These are phyloP conservation scores for Anthracocystis setariae DNA, from an alignment of 1,284 basidiomycete species.

Conservation along the genomic window DNA sequence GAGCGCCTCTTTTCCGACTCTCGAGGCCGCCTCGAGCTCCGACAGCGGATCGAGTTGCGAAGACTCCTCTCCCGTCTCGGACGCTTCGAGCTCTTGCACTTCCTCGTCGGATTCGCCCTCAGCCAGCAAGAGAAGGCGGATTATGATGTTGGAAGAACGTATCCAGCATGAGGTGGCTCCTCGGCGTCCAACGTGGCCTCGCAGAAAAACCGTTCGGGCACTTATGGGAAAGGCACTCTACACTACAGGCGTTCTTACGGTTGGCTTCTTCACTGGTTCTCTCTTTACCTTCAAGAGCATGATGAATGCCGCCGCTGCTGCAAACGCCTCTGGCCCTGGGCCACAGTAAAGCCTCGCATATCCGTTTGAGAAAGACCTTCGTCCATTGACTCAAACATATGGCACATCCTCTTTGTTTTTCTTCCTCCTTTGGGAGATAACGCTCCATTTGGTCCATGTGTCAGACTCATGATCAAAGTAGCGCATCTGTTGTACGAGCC, in stretches of 20 bases:
- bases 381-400: too few species aligned
- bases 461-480: too few species aligned
- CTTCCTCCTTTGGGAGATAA: too few species aligned
- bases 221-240: conserved; percentile 15
- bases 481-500: neutral
- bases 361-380: too few species aligned
- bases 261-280: conserved; percentile 34
- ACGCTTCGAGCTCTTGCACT: neutral
- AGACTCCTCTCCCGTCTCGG: neutral
- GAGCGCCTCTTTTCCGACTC: neutral
- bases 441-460: too few species aligned
- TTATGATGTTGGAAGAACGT: neutral
- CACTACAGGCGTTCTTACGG: conserved; percentile 24
- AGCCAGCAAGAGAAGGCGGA: conserved; percentile 15
- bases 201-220: conserved; percentile 1
- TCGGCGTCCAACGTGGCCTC: neutral
- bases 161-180: neutral
- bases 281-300: conserved; percentile 45
- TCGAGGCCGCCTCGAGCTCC: neutral
- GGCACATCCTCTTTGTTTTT: too few species aligned
- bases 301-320: conserved; percentile 38
- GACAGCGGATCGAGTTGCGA: neutral
- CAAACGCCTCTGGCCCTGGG: conserved; percentile 18
- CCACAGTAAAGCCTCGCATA: conserved; percentile 1
- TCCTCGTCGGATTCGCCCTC: neutral